Evolutionary conservation across 805 yeast species (phyloP).

Genomic region (Cyberlindnera samutprakarnensis): DNA sequence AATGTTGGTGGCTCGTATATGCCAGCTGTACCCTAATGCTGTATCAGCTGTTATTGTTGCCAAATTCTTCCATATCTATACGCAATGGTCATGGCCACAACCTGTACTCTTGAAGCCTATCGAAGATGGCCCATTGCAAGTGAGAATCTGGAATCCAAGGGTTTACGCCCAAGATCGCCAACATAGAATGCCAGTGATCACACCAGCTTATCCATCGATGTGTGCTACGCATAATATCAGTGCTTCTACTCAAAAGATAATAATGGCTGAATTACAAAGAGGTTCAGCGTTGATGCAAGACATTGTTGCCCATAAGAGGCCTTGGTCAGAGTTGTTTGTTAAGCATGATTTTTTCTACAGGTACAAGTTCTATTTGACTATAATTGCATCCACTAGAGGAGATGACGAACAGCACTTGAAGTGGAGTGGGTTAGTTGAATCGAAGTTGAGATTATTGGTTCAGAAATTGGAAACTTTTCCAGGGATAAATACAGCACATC

Average conservation of each 20-base stretch:
- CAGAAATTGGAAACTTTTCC: constrained; percentile 72
- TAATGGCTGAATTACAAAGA: constrained; percentile 69
- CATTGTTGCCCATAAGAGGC: constrained; percentile 51
- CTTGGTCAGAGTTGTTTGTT: constrained; percentile 70
- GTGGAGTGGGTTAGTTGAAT: constrained; percentile 92
- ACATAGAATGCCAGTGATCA: constrained; percentile 95
- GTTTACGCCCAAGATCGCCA: constrained; percentile 82
- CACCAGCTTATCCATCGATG: constrained; percentile 98
- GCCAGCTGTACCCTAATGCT: constrained; percentile 95
- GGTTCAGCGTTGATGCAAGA: constrained; percentile 68
- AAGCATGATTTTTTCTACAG: constrained; percentile 77
- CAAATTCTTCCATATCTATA: constrained; percentile 77
- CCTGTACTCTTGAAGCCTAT: constrained; percentile 89
- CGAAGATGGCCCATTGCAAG: constrained; percentile 96
- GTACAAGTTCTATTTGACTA: constrained; percentile 81
- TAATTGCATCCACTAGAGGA: constrained; percentile 70
- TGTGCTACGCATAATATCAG: constrained; percentile 97
- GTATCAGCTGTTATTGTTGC: constrained; percentile 87
- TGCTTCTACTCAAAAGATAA: constrained; percentile 76
- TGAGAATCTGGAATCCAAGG: constrained; percentile 94
- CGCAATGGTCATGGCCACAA: constrained; percentile 98
- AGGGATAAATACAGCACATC: constrained; percentile 82
- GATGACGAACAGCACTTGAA: constrained; percentile 75
- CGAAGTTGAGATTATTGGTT: constrained; percentile 74
- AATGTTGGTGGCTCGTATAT: constrained; percentile 95